Evolutionary conservation across 129 eudicot genomes (phyloP).

Genomic region (Silybum marianum): DNA sequence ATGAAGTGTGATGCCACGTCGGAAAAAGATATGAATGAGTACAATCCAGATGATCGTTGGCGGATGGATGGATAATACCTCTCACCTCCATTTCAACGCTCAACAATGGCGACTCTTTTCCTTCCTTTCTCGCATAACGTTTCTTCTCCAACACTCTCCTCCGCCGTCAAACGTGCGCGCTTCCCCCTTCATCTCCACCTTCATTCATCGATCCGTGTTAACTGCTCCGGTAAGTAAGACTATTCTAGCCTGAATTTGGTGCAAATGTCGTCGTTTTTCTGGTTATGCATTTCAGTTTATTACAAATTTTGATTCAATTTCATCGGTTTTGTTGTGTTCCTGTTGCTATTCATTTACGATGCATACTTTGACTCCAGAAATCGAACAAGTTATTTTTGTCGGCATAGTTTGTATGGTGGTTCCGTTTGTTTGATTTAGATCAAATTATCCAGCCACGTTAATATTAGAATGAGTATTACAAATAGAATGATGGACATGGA

Average conservation of each 20-base stretch:
- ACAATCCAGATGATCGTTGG: conserved; percentile 21
- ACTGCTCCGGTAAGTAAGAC: conserved; percentile 68
- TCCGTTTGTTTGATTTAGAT: background rate
- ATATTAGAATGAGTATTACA: background rate
- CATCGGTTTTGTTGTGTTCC: background rate
- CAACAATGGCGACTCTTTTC: conserved; percentile 50
- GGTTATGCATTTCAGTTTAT: background rate
- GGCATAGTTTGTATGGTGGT: background rate
- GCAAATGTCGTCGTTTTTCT: background rate
- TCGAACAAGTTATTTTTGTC: background rate
- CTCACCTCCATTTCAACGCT: background rate
- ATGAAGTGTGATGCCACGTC: conserved; percentile 36
- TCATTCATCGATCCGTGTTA: conserved; percentile 41
- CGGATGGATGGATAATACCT: conserved; percentile 41
- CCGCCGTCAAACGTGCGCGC: conserved; percentile 16
- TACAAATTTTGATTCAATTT: background rate
- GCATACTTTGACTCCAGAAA: background rate
- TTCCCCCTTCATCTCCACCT: conserved; percentile 10
- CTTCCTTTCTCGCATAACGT: conserved; percentile 31
- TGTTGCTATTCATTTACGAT: background rate
- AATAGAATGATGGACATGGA: background rate
- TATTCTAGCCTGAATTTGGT: background rate
- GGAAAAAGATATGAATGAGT: conserved; percentile 23
- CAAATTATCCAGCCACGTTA: background rate
- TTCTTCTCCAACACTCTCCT: conserved; percentile 23